Evolutionary conservation across 1,139 yeast species (phyloP).

Genomic region (Kodamaea anthophila): DNA sequence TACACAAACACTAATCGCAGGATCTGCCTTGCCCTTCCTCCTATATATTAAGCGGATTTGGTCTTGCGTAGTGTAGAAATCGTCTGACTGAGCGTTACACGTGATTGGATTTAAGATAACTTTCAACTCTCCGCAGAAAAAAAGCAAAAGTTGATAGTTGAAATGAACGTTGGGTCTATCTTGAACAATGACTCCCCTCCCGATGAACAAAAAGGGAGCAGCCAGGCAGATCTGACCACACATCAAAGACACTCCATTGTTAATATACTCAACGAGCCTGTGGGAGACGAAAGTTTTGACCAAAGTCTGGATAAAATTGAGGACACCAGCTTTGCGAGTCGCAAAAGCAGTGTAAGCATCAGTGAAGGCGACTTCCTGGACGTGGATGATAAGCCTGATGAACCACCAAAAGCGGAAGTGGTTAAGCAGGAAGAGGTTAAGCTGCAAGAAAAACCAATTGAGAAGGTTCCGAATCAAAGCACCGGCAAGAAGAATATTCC

Average conservation of each 20-base stretch:
- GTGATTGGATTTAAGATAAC: too few species aligned
- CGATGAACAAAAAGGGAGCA: slow-evolving; percentile 17
- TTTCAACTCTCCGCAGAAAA: too few species aligned
- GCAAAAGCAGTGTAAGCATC: slow-evolving; percentile 30
- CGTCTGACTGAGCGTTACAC: too few species aligned
- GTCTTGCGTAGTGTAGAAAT: too few species aligned
- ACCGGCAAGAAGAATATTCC: slow-evolving; percentile 4
- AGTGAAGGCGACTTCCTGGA: too few species aligned
- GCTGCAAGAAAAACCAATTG: neutral
- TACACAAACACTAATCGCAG: too few species aligned
- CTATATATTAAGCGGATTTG: too few species aligned
- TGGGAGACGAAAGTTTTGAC: slow-evolving; percentile 3
- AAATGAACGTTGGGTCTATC: slow-evolving; percentile 45
- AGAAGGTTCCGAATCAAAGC: too few species aligned
- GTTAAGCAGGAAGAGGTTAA: neutral
- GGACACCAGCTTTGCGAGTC: slow-evolving; percentile 33
- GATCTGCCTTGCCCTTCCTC: too few species aligned
- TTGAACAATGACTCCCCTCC: slow-evolving; percentile 39
- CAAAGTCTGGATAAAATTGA: slow-evolving; percentile 24
- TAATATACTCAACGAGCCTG: slow-evolving; percentile 18
- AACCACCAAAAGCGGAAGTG: too few species aligned
- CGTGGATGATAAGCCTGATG: slow-evolving; percentile 5
- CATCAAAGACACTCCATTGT: slow-evolving; percentile 20
- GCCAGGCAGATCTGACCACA: slow-evolving; percentile 5
- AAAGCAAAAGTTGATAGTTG: neutral